These are phyloP conservation scores for Cinchona pubescens DNA, from an alignment of 257 asterid species.

Conservation along the genomic window DNA sequence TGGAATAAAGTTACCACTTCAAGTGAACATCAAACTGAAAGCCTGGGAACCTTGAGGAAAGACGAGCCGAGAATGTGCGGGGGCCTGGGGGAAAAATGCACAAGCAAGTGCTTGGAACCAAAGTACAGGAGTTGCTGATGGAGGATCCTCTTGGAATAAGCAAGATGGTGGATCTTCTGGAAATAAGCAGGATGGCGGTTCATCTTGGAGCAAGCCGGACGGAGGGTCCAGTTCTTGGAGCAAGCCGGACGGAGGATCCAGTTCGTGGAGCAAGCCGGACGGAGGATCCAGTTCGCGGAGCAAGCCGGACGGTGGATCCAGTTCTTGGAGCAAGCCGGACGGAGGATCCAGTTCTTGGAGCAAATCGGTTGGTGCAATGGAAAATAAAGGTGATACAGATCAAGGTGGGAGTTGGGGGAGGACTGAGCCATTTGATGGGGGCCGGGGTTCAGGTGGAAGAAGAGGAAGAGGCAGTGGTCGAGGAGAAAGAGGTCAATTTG, in stretches of 20 bases:
- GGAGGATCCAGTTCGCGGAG: conserved; percentile 26
- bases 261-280: conserved; percentile 22
- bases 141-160: conserved; percentile 16
- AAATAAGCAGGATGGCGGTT: conserved; percentile 27
- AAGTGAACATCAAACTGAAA: conserved; percentile 24
- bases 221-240: conserved; percentile 17
- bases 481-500: conserved; percentile 48
- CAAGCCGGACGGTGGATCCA: conserved; percentile 27
- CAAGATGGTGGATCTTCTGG: conserved; percentile 25
- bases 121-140: conserved; percentile 3
- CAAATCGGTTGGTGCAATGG: conserved; percentile 24
- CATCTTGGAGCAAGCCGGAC: conserved; percentile 27
- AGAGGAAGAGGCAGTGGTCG: conserved; percentile 48
- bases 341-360: conserved; percentile 26
- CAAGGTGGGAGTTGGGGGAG: conserved; percentile 43
- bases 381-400: conserved; percentile 25
- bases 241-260: conserved; percentile 31
- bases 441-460: conserved; percentile 57
- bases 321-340: conserved; percentile 25
- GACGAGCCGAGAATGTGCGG: conserved; percentile 19
- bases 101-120: conserved; percentile 15
- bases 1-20: conserved; percentile 36
- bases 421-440: conserved; percentile 37
- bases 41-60: conserved; percentile 24
- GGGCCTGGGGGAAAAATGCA: conserved; percentile 34